Base-by-base conservation (phyloP, 2,329 filamentous ascomycete species). In the Ascochyta pisi region DNA sequence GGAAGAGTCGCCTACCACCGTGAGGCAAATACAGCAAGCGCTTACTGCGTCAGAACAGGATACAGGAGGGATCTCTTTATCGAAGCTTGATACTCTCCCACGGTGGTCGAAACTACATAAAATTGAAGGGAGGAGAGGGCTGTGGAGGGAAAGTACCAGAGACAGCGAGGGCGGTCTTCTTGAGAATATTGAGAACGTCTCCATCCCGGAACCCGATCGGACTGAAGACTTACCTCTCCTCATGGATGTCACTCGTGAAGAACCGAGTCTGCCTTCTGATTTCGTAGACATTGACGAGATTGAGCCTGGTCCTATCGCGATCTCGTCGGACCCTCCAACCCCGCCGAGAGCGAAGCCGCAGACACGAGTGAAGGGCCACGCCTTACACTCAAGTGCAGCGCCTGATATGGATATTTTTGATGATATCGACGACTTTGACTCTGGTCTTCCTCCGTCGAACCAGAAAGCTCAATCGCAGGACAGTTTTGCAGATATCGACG, bases 1-100 rank as follows among this genome's bases (percentile, higher is more conserved):
- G 1, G 73, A 76, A 27, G 73, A 76, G 41, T 76, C 76, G 4
- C 75, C 76, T 1, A 66, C 65, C 2, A 67, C 68, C 24, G 61
- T 77, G 13, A 69, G 74, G 16, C 58, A 76, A 19, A 62, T 77
- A 2, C 75, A 76, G 29, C 55, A 64, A 27, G 75, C 74, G 0
- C 60, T 77, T 10, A 63, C 60, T 10, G 67, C 75, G 38, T 77
- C 74, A 1, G 74, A 77, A 39, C 50, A 57, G 7, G 66, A 74
- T 39, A 53, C 46, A 4, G 26, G 57, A 1, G 19, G 29, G 7
- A n/a, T 49, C 1, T 19, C 54, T 3, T 23, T 33, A 3, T 12
- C 41, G 3, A 22, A 29, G 9, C 37, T 48, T 5, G n/a, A 22
- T 45, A 23, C 38, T 13, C 47, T 53, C 23, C 49, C 40, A 7